These are phyloP conservation scores for Plenodomus biglobosus DNA, from an alignment of 2,329 filamentous ascomycete genomes.

Conservation along the genomic window DNA sequence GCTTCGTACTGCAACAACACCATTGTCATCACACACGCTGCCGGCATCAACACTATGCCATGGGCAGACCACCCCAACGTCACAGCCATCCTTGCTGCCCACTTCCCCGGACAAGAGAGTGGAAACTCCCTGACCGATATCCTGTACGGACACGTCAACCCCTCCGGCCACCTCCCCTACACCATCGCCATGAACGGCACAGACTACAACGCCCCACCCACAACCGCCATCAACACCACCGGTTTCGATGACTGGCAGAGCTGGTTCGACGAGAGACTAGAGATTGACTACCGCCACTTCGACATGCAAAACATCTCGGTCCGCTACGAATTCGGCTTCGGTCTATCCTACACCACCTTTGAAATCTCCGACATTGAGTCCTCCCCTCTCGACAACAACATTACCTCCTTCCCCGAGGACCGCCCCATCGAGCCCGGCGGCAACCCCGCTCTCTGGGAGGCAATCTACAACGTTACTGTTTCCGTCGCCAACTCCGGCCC, in stretches of 20 bases:
- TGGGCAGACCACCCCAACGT: constrained; percentile 48
- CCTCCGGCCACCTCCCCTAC: constrained; percentile 80
- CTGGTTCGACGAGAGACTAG: constrained; percentile 61
- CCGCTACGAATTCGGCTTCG: constrained; percentile 79
- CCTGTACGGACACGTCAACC: constrained; percentile 75
- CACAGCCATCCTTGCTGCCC: constrained; percentile 48
- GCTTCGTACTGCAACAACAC: constrained; percentile 54
- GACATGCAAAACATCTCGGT: constrained; percentile 66
- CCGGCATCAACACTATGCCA: constrained; percentile 47
- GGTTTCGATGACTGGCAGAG: constrained; percentile 50
- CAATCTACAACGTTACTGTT: constrained; percentile 66
- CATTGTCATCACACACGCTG: constrained; percentile 52
- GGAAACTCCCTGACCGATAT: constrained; percentile 47
- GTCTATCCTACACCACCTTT: constrained; percentile 75
- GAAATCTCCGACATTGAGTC: constrained; percentile 66
- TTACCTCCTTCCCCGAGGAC: constrained; percentile 58
- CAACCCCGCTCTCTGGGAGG: constrained; percentile 62
- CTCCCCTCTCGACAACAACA: constrained; percentile 55
- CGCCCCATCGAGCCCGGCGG: constrained; percentile 48
- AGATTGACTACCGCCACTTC: constrained; percentile 79
- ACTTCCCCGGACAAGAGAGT: constrained; percentile 47
- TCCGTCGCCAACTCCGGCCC: constrained; percentile 70
- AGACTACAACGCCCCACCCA: constrained; percentile 62
- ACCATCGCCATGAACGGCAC: constrained; percentile 72
- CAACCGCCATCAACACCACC: constrained; percentile 44